These are phyloP conservation scores for Ilex aquifolium DNA, from an alignment of 257 asterid species.

Conservation along the genomic window DNA sequence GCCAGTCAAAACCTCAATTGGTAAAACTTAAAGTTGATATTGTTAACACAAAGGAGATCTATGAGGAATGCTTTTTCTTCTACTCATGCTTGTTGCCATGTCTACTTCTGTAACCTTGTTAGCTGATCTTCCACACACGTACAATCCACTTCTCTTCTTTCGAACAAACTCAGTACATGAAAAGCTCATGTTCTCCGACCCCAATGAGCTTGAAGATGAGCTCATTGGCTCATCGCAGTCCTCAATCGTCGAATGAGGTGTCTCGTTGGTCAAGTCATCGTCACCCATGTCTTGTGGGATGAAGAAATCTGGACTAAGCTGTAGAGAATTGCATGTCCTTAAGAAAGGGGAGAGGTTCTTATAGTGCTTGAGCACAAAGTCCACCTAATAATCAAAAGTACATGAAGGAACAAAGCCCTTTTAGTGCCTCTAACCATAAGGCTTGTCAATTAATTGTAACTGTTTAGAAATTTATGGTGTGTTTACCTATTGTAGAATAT, in stretches of 20 bases:
- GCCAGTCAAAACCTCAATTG: not conserved
- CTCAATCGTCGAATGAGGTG: slow-evolving; percentile 55
- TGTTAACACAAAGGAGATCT: slow-evolving; percentile 88
- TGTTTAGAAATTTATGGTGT: too few relatives aligned
- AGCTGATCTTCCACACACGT: slow-evolving; percentile 56
- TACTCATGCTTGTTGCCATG: slow-evolving; percentile 75
- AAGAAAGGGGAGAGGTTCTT: slow-evolving; percentile 64
- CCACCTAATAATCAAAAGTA: slow-evolving; percentile 40
- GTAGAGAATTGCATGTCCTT: slow-evolving; percentile 65
- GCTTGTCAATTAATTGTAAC: too few relatives aligned
- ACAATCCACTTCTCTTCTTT: slow-evolving; percentile 75
- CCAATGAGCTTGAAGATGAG: slow-evolving; percentile 51
- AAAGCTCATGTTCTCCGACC: slow-evolving; percentile 75
- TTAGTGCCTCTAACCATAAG: not conserved
- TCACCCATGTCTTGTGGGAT: slow-evolving; percentile 74
- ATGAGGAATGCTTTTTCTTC: slow-evolving; percentile 93
- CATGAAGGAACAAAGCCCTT: not conserved
- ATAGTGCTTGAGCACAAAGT: slow-evolving; percentile 62
- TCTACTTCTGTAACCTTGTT: slow-evolving; percentile 59
- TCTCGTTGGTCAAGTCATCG: slow-evolving; percentile 55
- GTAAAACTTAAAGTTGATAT: not conserved
- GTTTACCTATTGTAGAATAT: not conserved
- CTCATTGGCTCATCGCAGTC: slow-evolving; percentile 51
- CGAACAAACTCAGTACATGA: slow-evolving; percentile 66
- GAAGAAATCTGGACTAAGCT: slow-evolving; percentile 81